Conservation (phyloP, 805 yeast genomes). For the Aciculoconidium aculeatum region DNA sequence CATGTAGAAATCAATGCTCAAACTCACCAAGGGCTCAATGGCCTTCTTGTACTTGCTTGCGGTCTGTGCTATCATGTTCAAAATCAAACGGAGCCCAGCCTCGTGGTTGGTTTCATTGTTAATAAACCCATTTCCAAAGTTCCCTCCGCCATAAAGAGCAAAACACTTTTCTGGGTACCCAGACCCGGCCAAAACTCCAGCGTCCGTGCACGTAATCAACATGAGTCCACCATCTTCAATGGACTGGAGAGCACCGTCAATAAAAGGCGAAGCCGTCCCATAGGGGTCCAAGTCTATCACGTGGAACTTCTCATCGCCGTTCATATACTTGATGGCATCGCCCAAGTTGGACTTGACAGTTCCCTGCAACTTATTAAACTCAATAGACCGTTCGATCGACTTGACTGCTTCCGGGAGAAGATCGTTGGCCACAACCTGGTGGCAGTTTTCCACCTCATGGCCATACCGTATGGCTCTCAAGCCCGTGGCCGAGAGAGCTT, state of each 20-base stretch:
- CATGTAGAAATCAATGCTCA: constrained; percentile 90
- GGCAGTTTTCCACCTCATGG: constrained; percentile 76
- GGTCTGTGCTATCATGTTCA: constrained; percentile 66
- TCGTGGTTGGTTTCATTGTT: constrained; percentile 81
- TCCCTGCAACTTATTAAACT: constrained; percentile 52
- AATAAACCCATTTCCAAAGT: constrained; percentile 53
- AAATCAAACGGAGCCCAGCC: constrained; percentile 80
- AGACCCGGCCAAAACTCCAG: constrained; percentile 91
- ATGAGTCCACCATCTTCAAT: constrained; percentile 81
- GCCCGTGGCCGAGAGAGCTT: constrained; percentile 94
- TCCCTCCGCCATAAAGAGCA: constrained; percentile 90
- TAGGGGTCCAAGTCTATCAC: constrained; percentile 94
- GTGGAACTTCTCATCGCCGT: constrained; percentile 51
- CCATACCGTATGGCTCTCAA: constrained; percentile 90
- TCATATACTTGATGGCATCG: constrained; percentile 87
- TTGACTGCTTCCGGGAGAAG: constrained; percentile 79
- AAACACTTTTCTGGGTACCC: constrained; percentile 97
- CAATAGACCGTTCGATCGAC: constrained; percentile 67
- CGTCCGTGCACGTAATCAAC: constrained; percentile 92
- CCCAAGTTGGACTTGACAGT: constrained; percentile 68
- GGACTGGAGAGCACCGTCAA: constrained; percentile 84
- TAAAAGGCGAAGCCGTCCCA: constrained; percentile 94
- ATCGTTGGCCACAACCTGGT: constrained; percentile 83
- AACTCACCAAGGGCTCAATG: constrained; percentile 79
- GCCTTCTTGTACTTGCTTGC: constrained; percentile 88